Evolutionary conservation across 371 early-diverging fungal genomes (phyloP).

Genomic region (Apophysomyces sp.): DNA sequence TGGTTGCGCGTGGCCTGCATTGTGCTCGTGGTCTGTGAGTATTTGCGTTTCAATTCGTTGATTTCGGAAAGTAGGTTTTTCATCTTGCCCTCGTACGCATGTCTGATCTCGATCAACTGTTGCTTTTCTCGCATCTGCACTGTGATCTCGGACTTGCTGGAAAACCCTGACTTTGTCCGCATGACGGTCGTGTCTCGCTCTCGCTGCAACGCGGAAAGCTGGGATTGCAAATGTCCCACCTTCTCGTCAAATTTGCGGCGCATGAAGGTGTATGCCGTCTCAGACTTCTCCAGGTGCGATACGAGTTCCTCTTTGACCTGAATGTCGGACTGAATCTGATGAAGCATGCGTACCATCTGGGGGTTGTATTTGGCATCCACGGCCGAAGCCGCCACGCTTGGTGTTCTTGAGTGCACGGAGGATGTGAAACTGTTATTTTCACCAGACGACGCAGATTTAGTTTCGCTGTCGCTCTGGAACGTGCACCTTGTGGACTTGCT

Average conservation of each 20-base stretch:
- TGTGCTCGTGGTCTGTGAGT: slow-evolving; percentile 52
- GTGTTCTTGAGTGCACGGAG: not conserved
- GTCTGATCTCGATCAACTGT: slow-evolving; percentile 31
- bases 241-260: slow-evolving; percentile 74
- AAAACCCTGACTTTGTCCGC: slow-evolving; percentile 19
- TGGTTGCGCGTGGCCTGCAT: slow-evolving; percentile 56
- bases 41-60: slow-evolving; percentile 60
- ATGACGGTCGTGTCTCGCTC: slow-evolving; percentile 69
- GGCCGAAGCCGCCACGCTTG: not conserved
- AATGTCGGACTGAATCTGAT: slow-evolving; percentile 73
- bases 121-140: slow-evolving; percentile 25
- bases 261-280: slow-evolving; percentile 57
- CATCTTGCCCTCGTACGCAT: slow-evolving; percentile 70
- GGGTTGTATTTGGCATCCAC: slow-evolving; percentile 21
- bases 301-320: slow-evolving; percentile 65
- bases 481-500: not conserved
- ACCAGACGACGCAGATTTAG: not conserved
- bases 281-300: slow-evolving; percentile 56
- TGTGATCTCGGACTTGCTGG: slow-evolving; percentile 19
- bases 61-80: slow-evolving; percentile 68
- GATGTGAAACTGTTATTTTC: not conserved
- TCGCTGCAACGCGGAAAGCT: slow-evolving; percentile 56
- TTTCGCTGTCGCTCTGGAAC: not conserved
- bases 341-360: slow-evolving; percentile 50
- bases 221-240: slow-evolving; percentile 55